These are phyloP conservation scores for Maudiozyma turicensis DNA, from an alignment of 805 yeast genomes.

Conservation along the genomic window DNA sequence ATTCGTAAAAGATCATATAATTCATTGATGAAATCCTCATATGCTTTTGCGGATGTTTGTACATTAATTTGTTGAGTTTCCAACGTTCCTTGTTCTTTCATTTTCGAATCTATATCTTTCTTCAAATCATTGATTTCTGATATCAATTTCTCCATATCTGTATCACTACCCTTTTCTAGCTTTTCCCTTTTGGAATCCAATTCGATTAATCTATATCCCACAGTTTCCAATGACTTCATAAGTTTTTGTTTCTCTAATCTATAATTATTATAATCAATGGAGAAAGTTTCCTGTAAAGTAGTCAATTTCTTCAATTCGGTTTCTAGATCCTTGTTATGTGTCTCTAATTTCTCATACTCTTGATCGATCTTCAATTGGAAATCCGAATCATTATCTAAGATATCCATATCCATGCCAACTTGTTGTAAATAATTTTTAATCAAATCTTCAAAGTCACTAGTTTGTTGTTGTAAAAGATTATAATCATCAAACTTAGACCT, in stretches of 20 bases:
- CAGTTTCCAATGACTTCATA: conserved; percentile 50
- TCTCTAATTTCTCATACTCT: conserved; percentile 35
- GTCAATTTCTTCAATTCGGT: conserved; percentile 51
- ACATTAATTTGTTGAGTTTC: conserved; percentile 44
- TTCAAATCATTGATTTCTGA: conserved; percentile 43
- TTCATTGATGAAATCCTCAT: conserved; percentile 32
- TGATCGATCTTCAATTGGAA: conserved; percentile 1
- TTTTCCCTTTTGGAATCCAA: conserved; percentile 49
- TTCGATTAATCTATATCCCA: conserved; percentile 47
- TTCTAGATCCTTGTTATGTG: conserved; percentile 49
- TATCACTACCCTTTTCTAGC: conserved; percentile 48
- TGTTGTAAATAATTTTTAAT: conserved; percentile 11
- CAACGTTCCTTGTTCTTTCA: conserved; percentile 30
- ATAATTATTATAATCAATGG: conserved; percentile 53
- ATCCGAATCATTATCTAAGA: not conserved
- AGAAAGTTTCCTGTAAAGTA: conserved; percentile 50
- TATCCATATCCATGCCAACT: not conserved
- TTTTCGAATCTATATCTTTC: conserved; percentile 34
- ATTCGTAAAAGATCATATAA: conserved; percentile 28
- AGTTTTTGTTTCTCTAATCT: conserved; percentile 51
- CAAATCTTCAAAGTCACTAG: conserved; percentile 29
- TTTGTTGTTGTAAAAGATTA: conserved; percentile 29
- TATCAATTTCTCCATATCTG: conserved; percentile 47
- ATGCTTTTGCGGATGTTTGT: conserved; percentile 46
- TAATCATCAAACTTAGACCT: conserved; percentile 36